Base-by-base conservation (phyloP, 345 rosid species). In the Ceriops tagal region DNA sequence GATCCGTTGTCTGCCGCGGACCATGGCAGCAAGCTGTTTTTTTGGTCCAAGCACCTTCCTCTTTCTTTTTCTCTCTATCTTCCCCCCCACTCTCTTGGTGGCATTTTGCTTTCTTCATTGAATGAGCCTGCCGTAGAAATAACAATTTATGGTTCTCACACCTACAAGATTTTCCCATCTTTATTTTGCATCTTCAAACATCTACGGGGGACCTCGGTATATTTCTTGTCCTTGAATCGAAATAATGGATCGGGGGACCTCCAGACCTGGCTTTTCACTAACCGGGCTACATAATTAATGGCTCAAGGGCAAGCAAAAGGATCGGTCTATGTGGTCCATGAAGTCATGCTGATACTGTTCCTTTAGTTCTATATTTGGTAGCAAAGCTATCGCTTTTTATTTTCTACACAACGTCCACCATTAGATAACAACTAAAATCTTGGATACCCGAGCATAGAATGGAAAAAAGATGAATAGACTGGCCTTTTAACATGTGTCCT, bases 1-100 rank as follows among this genome's bases (percentile, higher is more conserved):
- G 27, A 71, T 68, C 58, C 72, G 61, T 66, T 39, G 13, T 39
- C 46, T 69, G 77, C 64, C 77, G 66, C 63, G 26, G 69, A 61
- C 69, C 43, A 28, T 57, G 71, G 74, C 81, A 62, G 64, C 66
- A 62, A 68, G 56, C 71, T 58, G 66, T 2, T 39, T 27, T 58
- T 31, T 31, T 0, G 32, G 30, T 13, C 53, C 27, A 30, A 30
- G 49, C 5, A 47, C 46, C 72, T 31, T 31, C 30, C 21, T 22
- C 26, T 24, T 59, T 11, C 11, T 39, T 3, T 37, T 11, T 39
- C 46, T 10, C 13, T 39, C 46, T 39, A 37, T 47, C 49, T 59
- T 13, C 5, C 4, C 22, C 58, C 30, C 30, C n/a, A 39, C n/a
- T 9, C 3, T 0, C 24, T 2, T 1, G 34, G 27, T 24, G 53